phyloP scores from a whole-genome alignment of 2,329 filamentous ascomycete genomes.

The Phialocephala subalpina region DNA sequence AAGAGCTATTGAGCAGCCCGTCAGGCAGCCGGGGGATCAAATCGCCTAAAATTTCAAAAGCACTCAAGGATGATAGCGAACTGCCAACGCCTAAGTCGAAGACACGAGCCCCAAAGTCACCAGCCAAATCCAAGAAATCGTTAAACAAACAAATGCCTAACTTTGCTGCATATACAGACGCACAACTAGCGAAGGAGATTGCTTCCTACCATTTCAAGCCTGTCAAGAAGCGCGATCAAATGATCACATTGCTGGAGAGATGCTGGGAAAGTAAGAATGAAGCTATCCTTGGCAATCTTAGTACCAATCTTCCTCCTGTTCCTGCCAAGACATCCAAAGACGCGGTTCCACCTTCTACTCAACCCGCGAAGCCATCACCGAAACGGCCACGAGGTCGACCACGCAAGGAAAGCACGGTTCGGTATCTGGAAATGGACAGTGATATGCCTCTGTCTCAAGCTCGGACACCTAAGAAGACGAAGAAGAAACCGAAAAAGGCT shows the following conservation, averaged over 20 bases:
- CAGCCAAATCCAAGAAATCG: neutral
- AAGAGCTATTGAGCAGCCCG: constrained; percentile 29
- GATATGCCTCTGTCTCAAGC: constrained; percentile 32
- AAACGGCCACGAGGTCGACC: constrained; percentile 50
- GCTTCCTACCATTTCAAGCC: constrained; percentile 76
- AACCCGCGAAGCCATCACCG: constrained; percentile 42
- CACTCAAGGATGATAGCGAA: constrained; percentile 12
- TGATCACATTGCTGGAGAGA: constrained; percentile 73
- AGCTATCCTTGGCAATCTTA: constrained; percentile 37
- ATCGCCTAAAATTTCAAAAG: constrained; percentile 16
- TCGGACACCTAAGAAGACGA: constrained; percentile 42
- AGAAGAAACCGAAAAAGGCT: constrained; percentile 34
- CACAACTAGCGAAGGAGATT: constrained; percentile 68
- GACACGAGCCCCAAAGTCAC: neutral
- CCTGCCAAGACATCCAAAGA: constrained; percentile 15
- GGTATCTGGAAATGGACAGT: constrained; percentile 34
- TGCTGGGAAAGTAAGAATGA: constrained; percentile 72
- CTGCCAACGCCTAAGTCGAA: constrained; percentile 22
- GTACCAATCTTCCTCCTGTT: constrained; percentile 34
- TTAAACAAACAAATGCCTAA: constrained; percentile 52
- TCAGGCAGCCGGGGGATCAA: neutral
- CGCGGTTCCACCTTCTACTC: constrained; percentile 17
- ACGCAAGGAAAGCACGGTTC: constrained; percentile 46
- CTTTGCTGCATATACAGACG: constrained; percentile 68
- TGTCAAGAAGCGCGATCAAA: constrained; percentile 70